phyloP scores from a whole-genome alignment of 495 filamentous ascomycete genomes.

The Tuber umbilicatum region DNA sequence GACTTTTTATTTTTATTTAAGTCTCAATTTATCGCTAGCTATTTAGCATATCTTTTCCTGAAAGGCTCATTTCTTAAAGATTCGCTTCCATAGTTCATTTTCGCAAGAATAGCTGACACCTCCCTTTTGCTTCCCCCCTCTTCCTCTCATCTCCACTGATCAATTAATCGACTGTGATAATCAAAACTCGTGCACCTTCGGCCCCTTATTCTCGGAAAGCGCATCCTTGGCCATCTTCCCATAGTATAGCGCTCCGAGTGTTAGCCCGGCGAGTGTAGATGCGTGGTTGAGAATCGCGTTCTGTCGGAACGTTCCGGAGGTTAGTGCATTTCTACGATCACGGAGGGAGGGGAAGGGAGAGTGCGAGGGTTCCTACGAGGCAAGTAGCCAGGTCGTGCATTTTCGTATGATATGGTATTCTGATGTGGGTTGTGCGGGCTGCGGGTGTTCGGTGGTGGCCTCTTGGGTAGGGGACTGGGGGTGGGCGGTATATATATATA shows the following conservation, averaged over 20 bases:
- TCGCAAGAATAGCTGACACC: neutral
- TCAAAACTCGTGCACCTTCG: neutral
- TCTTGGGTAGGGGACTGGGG: no score
- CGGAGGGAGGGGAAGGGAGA: neutral
- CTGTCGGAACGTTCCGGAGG: neutral
- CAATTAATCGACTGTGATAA: neutral
- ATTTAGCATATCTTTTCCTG: slow-evolving; percentile 10
- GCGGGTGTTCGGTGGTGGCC: neutral
- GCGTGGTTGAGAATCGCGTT: neutral
- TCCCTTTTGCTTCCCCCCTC: neutral
- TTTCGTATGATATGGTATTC: neutral
- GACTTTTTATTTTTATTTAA: slow-evolving; percentile 8
- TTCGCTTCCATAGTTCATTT: neutral
- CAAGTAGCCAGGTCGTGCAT: neutral
- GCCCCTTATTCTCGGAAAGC: neutral
- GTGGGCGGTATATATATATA: neutral
- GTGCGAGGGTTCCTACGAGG: neutral
- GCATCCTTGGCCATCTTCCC: neutral
- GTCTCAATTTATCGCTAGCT: neutral
- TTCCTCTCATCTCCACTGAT: neutral
- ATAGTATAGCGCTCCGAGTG: neutral
- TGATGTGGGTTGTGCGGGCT: neutral
- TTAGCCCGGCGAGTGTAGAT: neutral
- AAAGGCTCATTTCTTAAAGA: slow-evolving; percentile 4
- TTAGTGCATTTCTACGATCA: neutral